A percentile compares a stretch with the other conserved stretches of the same genome.
These are phyloP conservation scores for button mushroom (Agaricus bisporus) DNA, from an alignment of 768 basidiomycete species.

Conservation along the genomic window DNA sequence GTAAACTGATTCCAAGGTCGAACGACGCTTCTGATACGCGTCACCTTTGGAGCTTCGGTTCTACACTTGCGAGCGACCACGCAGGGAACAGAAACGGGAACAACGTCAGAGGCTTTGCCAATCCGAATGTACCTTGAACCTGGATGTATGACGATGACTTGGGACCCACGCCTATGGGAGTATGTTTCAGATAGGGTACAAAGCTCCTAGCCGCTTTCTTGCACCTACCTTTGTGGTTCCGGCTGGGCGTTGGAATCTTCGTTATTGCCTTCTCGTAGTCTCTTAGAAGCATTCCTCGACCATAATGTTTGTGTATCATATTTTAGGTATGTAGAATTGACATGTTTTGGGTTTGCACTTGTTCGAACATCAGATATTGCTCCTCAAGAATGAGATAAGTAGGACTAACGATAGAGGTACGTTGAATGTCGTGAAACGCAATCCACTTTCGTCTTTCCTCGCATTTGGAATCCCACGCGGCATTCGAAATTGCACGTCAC, in stretches of 20 bases:
- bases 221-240: slow-evolving; percentile 6
- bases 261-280: slow-evolving; percentile 7
- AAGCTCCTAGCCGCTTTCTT: background rate
- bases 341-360: slow-evolving; percentile 78
- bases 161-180: slow-evolving; percentile 57
- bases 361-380: background rate
- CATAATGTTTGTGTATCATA: slow-evolving; percentile 69
- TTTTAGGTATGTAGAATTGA: slow-evolving; percentile 73
- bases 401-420: slow-evolving; percentile 64
- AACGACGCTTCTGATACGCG: slow-evolving; percentile 18
- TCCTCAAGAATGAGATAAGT: background rate
- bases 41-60: slow-evolving; percentile 33
- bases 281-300: slow-evolving; percentile 45
- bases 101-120: slow-evolving; percentile 73
- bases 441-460: slow-evolving; percentile 74
- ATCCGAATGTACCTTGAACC: slow-evolving; percentile 71
- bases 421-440: slow-evolving; percentile 76
- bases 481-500: slow-evolving; percentile 32
- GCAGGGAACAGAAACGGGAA: slow-evolving; percentile 59
- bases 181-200: background rate
- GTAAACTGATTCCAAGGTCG: slow-evolving; percentile 4
- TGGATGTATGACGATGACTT: slow-evolving; percentile 75
- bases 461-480: slow-evolving; percentile 61
- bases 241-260: slow-evolving; percentile 2
- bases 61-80: slow-evolving; percentile 67